phyloP scores from a whole-genome alignment of 257 asterid genomes.

The Nemophila menziesii region DNA sequence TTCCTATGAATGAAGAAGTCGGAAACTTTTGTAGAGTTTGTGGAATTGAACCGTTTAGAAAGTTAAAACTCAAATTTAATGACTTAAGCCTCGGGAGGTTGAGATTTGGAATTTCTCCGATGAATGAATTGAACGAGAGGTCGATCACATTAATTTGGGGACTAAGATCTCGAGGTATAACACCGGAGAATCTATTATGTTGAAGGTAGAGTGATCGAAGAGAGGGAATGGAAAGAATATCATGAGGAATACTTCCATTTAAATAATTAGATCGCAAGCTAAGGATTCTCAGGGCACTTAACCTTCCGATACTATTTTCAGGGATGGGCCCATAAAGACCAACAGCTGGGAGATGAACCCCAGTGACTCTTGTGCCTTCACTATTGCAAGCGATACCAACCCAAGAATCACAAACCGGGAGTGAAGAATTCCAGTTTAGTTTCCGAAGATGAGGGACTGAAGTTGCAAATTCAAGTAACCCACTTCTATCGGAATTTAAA shows the following conservation, averaged over 20 bases:
- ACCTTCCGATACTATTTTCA: slow-evolving; percentile 38
- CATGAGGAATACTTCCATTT: slow-evolving; percentile 54
- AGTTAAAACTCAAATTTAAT: slow-evolving; percentile 60
- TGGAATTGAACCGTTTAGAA: slow-evolving; percentile 56
- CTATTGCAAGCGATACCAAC: slow-evolving; percentile 54
- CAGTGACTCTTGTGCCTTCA: slow-evolving; percentile 46
- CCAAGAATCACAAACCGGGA: slow-evolving; percentile 61
- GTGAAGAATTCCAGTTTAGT: slow-evolving; percentile 50
- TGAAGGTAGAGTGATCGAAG: slow-evolving; percentile 61
- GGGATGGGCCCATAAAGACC: slow-evolving; percentile 78
- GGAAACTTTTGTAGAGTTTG: slow-evolving; percentile 51
- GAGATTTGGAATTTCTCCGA: slow-evolving; percentile 56
- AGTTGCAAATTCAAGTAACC: slow-evolving; percentile 51
- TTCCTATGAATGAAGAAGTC: slow-evolving; percentile 54
- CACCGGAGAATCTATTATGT: slow-evolving; percentile 68
- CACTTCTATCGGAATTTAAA: slow-evolving; percentile 50
- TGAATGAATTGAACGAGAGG: slow-evolving; percentile 57
- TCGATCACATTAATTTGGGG: slow-evolving; percentile 44
- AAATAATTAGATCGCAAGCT: slow-evolving; percentile 68
- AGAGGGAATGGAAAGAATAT: slow-evolving; percentile 48
- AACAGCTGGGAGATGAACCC: slow-evolving; percentile 63
- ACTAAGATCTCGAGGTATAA: slow-evolving; percentile 36
- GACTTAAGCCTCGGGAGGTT: slow-evolving; percentile 34
- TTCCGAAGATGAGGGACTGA: slow-evolving; percentile 56
- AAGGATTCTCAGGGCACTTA: slow-evolving; percentile 51